A percentile compares a stretch with the other conserved stretches of the same genome.
Evolutionary conservation across 2,329 filamentous ascomycete species (phyloP).

Genomic region (Daldinia sp.): DNA sequence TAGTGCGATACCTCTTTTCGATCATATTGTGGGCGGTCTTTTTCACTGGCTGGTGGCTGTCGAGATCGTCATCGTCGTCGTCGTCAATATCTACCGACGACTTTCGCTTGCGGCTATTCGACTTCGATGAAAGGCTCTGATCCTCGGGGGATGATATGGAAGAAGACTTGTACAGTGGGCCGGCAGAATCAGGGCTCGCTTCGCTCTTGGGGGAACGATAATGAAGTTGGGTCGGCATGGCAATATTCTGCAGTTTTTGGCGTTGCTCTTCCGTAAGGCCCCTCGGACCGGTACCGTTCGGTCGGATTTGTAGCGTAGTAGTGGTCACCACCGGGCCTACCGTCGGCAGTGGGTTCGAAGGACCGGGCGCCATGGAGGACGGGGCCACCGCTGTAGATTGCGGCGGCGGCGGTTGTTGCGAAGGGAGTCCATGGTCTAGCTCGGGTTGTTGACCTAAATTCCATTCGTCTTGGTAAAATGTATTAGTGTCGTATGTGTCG

Average conservation of each 20-base stretch:
- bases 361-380: constrained; percentile 47
- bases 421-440: constrained; percentile 43
- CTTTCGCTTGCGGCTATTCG: constrained; percentile 71
- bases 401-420: constrained; percentile 48
- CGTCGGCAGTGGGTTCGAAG: constrained; percentile 48
- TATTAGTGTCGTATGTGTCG: constrained; percentile 52
- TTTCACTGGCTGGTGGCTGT: constrained; percentile 69
- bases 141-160: constrained; percentile 68
- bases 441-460: constrained; percentile 43
- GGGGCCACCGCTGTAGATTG: constrained; percentile 40
- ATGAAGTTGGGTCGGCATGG: constrained; percentile 69
- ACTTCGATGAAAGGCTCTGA: constrained; percentile 54
- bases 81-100: constrained; percentile 65
- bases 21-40: constrained; percentile 99
- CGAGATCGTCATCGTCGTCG: constrained; percentile 68
- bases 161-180: constrained; percentile 56
- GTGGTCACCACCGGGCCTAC: constrained; percentile 41
- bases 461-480: constrained; percentile 49
- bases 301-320: constrained; percentile 41
- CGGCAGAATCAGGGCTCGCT: constrained; percentile 65
- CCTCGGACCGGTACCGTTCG: constrained; percentile 47
- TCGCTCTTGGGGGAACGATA: constrained; percentile 67
- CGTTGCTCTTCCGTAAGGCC: constrained; percentile 66
- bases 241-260: constrained; percentile 68
- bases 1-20: constrained; percentile 94